A percentile compares a stretch with the other conserved stretches of the same genome.
These are phyloP conservation scores for Phytophthora pinifolia DNA, from an alignment of 352 stramenopile genomes.

Conservation along the genomic window DNA sequence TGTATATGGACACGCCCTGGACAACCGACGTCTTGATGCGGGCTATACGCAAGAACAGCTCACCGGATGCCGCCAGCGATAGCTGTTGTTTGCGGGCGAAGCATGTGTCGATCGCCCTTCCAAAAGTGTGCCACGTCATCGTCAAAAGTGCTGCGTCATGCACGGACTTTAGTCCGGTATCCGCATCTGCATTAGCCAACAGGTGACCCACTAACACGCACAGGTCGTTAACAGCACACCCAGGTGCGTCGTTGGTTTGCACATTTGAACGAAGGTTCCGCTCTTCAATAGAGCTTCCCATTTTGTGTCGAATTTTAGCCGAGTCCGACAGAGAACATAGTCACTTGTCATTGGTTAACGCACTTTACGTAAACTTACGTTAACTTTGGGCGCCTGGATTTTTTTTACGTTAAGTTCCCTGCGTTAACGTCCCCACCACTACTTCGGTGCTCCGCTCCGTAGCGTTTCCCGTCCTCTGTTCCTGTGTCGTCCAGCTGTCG, in stretches of 20 bases:
- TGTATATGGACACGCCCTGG: constrained; percentile 1
- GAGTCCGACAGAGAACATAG: constrained; percentile 8
- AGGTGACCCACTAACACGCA: constrained; percentile 11
- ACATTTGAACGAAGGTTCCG: constrained; percentile 20
- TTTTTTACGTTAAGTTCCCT: too few species aligned
- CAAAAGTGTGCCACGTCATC: too few species aligned
- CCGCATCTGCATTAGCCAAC: constrained; percentile 5
- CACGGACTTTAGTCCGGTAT: too few species aligned
- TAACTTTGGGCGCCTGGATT: too few species aligned
- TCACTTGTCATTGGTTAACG: too few species aligned
- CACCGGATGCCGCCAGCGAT: constrained; percentile 1
- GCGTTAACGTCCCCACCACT: too few species aligned
- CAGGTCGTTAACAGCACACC: constrained; percentile 19
- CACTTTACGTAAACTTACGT: too few species aligned
- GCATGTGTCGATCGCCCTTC: constrained; percentile 23
- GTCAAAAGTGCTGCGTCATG: too few species aligned
- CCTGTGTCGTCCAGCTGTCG: too few species aligned
- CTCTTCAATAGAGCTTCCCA: constrained; percentile 25
- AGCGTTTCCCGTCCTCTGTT: too few species aligned
- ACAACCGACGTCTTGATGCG: constrained; percentile 5
- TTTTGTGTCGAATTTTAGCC: constrained; percentile 25
- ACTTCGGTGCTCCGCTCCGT: too few species aligned
- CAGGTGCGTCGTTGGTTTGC: constrained; percentile 23
- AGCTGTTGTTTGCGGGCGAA: constrained; percentile 26
- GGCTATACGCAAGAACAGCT: constrained; percentile 13